These are phyloP conservation scores for Boletus pseudo-olivaceus DNA, from an alignment of 768 basidiomycete species.

Conservation along the genomic window DNA sequence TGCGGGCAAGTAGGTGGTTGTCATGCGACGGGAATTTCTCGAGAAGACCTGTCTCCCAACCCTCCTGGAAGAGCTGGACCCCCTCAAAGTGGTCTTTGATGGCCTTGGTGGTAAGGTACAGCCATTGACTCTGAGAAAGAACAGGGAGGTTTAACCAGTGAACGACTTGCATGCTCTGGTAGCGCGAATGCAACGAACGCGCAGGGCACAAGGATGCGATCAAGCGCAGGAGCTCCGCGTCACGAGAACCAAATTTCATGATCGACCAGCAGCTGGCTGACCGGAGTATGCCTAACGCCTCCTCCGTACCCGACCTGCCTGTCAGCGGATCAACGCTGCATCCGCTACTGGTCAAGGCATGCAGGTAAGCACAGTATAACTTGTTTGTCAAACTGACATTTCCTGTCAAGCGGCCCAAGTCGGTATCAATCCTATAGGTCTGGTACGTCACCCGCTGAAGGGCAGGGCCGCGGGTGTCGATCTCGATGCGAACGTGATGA, in stretches of 20 bases:
- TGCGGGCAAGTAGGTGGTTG: too few species aligned
- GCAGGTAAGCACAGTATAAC: constrained; percentile 41
- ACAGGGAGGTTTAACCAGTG: too few species aligned
- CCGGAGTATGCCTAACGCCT: constrained; percentile 38
- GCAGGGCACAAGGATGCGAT: constrained; percentile 34
- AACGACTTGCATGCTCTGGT: constrained; percentile 44
- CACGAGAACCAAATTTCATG: constrained; percentile 27
- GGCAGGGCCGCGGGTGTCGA: background rate
- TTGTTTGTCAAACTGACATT: constrained; percentile 21
- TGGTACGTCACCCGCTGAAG: constrained; percentile 16
- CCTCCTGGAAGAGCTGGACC: too few species aligned
- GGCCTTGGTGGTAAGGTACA: too few species aligned
- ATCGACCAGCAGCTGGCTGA: constrained; percentile 40
- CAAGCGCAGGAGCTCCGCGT: constrained; percentile 28
- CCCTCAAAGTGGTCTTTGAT: too few species aligned
- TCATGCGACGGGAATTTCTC: too few species aligned
- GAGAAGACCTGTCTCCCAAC: too few species aligned
- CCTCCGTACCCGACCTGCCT: constrained; percentile 40
- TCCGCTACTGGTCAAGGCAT: constrained; percentile 39
- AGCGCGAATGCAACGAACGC: constrained; percentile 3
- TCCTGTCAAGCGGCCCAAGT: constrained; percentile 29
- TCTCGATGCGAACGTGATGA: constrained; percentile 10
- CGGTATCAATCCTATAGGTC: constrained; percentile 28
- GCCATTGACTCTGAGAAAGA: too few species aligned
- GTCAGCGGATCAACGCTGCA: constrained; percentile 43